Evolutionary conservation across 169 alveolate species (phyloP), one percentile per base, ranked within the genome.

Genomic region (Theileria equi): DNA sequence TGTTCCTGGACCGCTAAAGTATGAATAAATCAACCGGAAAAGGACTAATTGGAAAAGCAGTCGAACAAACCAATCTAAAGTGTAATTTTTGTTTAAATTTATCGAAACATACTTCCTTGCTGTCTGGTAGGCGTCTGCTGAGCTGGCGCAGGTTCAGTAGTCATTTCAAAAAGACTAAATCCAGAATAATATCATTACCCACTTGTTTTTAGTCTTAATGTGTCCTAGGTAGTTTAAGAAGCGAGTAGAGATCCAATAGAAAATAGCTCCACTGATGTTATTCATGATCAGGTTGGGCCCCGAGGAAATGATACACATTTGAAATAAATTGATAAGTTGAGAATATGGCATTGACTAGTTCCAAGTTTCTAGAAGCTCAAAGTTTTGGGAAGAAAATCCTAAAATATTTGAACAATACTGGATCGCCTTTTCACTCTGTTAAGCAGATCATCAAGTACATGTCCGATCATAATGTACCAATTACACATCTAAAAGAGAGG

Each of bases 381-480:
- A 52, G 55, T 34, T 59, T 73, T 32, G 76, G 41, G 35, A 21
- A 49, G 13, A 43, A 52, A 41, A 52, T 73, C 29, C 32, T 73
- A 47, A 60, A 66, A 26, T 73, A 58, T 49, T 52, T 73, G 53
- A 68, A 73, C 70, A 45, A 34, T 44, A 73, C 83, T 7, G 83
- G 83, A 41, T 73, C 83, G 13, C 83, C 83, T 21, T 57, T 62
- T 23, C 83, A 73, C 61, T 50, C 83, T 17, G 83, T 73, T 23
- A 29, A 57, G 29, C 74, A 73, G 32, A 74, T 73, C 43, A 50
- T 36, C 34, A 50, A 35, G 31, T 73, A 48, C 62, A 63, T 73
- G 5, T 43, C 35, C 5, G 80, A 68, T 64, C 47, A 73, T 55
- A 8, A 29, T 52, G 60, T 67, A 16, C 66, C 54, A 3, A 53